Evolutionary conservation across 192 early-diverging fungal species (phyloP).

Genomic region (Diversispora epigaea): DNA sequence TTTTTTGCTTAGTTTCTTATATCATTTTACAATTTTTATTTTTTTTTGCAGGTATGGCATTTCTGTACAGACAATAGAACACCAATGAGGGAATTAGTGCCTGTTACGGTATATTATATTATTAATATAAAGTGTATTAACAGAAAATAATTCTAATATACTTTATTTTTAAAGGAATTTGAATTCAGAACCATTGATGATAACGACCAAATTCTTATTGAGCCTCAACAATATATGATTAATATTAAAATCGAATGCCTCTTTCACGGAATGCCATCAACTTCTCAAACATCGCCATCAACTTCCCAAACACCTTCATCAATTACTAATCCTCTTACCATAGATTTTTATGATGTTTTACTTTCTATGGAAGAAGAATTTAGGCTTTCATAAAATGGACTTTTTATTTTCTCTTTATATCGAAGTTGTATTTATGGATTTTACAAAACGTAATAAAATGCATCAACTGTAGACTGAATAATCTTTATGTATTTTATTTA

Average conservation of each 20-base stretch:
- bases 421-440: too few species aligned
- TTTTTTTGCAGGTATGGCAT: conserved; percentile 21
- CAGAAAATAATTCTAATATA: too few species aligned
- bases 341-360: conserved; percentile 27
- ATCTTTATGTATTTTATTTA: too few species aligned
- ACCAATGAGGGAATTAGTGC: not conserved
- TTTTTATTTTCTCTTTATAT: too few species aligned
- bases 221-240: conserved; percentile 11
- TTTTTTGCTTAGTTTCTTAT: not conserved
- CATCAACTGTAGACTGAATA: too few species aligned
- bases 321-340: conserved; percentile 14
- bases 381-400: too few species aligned
- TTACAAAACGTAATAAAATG: too few species aligned
- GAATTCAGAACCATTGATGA: conserved; percentile 11
- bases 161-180: too few species aligned
- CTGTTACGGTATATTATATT: conserved; percentile 11
- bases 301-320: conserved; percentile 9
- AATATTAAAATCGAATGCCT: not conserved
- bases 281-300: not conserved
- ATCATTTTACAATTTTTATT: conserved; percentile 26
- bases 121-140: too few species aligned
- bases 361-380: too few species aligned
- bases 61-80: not conserved
- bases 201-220: conserved; percentile 13
- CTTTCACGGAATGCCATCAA: too few species aligned